Base-by-base conservation (phyloP, 345 rosid species). In the Isatis tinctoria region DNA sequence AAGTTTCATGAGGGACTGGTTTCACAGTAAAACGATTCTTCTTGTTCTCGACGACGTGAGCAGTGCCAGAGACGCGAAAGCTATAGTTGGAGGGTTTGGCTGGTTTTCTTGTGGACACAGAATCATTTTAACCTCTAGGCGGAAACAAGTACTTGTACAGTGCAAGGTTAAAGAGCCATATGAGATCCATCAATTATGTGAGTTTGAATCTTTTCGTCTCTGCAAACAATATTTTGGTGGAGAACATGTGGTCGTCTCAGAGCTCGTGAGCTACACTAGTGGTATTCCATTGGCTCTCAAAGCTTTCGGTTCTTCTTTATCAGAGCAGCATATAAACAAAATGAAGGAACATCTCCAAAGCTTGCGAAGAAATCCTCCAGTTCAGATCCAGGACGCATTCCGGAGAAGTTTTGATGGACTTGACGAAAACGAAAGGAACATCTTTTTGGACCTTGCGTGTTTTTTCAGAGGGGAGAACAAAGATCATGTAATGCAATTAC, bases 381-480 rank as follows among this genome's bases (percentile, higher is more conserved):
- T 17, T 2, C 17, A 79, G 64, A 69, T 82, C 44, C 65, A 61
- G 0, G 39, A 76, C 39, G 49, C 69, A 13, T 68, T 82, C 26
- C 47, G 3, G 60, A 79, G 73, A 56, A 79, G 83, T 17, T 79
- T 64, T 76, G 79, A 79, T 64, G 81, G n/a, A 22, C 76, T 82
- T 3, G 63, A 72, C 14, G 63, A 58, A 10, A 71, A 74, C 9
- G 78, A 36, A 13, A 82, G 72, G 53, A 47, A 69, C 33, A 72
- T 79, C 51, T 79, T 79, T 32, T 75, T 82, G 37, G 80, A 82
- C 44, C 39, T 82, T 52, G 80, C 76, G 0, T 79, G 80, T 74
- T 78, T 81, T 44, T 74, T 75, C 16, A 36, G 16, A 22, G 76
- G 81, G 51, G 69, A 67, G 33, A 17, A 58, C 39, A 68, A 35